Evolutionary conservation across 768 basidiomycete species (phyloP), one percentile per base, ranked within the genome.

Genomic region (Thelephora ganbajun): DNA sequence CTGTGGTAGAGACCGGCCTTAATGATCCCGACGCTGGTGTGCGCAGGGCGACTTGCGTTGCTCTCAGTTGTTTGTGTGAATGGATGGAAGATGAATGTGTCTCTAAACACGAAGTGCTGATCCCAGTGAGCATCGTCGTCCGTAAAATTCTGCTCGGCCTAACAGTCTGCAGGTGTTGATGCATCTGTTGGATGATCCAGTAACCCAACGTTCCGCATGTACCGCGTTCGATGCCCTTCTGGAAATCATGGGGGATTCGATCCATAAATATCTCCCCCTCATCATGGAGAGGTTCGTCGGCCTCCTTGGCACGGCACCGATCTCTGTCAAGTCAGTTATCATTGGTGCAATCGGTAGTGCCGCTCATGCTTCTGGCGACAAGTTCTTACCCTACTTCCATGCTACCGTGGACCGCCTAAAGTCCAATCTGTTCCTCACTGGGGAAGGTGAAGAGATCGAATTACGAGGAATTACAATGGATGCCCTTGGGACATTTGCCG

Each of bases 301-400:
- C 50, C 75, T 99, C 19, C 79, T 99, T 48, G 85, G 90, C 56
- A 81, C 75, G 14, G 91, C 90, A 0, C 83, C 91, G n/a, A 67
- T 86, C 51, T 60, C 79, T 26, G 82, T 97, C 64, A 94, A 97
- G 68, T 74, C 87, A 39, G 92, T 97, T 54, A 89, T 97, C 54
- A 93, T 90, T 51, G 94, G 94, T 6, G 96, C 96, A 16, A 97
- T 99, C 55, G 96, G 96, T 33, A 93, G 90, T 54, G 94, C 96
- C 33, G 94, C 96, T 2, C 93, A 98, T 63, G 94, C 96, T 11
- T 88, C 94, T 34, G 89, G 88, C 63, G 78, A 75, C 41, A 77
- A 81, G 55, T 98, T 99, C 71, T 66, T 83, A 36, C 91, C 91
- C 1, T 99, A 96, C 72, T 98, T 99, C 72, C 75, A 83, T 59